phyloP scores from a whole-genome alignment of 306 rosid species.

The Inga laurina region DNA sequence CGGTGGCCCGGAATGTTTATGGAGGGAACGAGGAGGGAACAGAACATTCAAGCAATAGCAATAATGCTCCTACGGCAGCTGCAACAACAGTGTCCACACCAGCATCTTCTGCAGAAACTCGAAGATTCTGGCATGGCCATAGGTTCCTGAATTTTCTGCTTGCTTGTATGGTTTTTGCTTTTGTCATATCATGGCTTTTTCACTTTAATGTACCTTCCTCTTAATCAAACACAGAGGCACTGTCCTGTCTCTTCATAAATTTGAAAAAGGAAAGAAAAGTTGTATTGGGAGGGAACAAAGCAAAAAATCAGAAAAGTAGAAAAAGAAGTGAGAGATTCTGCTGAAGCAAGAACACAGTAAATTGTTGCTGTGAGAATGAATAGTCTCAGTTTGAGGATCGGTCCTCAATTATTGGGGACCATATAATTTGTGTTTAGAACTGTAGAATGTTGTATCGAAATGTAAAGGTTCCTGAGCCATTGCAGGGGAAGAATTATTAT shows the following conservation, averaged over 20 bases:
- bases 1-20: slow-evolving; percentile 64
- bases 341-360: slow-evolving; percentile 1
- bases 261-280: slow-evolving; percentile 13
- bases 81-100: slow-evolving; percentile 46
- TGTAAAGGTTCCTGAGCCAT: slow-evolving; percentile 2
- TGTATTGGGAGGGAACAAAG: background rate
- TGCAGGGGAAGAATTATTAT: background rate
- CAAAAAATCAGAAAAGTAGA: background rate
- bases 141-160: slow-evolving; percentile 83
- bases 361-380: slow-evolving; percentile 13
- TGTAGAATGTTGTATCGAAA: slow-evolving; percentile 1
- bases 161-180: slow-evolving; percentile 91
- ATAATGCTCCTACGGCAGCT: slow-evolving; percentile 42
- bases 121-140: slow-evolving; percentile 79
- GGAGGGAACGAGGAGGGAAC: slow-evolving; percentile 60
- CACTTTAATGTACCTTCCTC: slow-evolving; percentile 76
- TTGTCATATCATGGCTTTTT: slow-evolving; percentile 88
- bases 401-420: slow-evolving; percentile 13
- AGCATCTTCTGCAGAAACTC: slow-evolving; percentile 46
- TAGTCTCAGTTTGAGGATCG: slow-evolving; percentile 4
- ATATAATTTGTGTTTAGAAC: slow-evolving; percentile 5
- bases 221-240: slow-evolving; percentile 18
- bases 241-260: background rate
- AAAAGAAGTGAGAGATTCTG: background rate
- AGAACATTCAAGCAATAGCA: slow-evolving; percentile 51